Percentiles rank a stretch among this genome's conserved stretches.
These are phyloP conservation scores for Coccomyxa sp. DNA, from an alignment of 139 green algal genomes.

Conservation along the genomic window DNA sequence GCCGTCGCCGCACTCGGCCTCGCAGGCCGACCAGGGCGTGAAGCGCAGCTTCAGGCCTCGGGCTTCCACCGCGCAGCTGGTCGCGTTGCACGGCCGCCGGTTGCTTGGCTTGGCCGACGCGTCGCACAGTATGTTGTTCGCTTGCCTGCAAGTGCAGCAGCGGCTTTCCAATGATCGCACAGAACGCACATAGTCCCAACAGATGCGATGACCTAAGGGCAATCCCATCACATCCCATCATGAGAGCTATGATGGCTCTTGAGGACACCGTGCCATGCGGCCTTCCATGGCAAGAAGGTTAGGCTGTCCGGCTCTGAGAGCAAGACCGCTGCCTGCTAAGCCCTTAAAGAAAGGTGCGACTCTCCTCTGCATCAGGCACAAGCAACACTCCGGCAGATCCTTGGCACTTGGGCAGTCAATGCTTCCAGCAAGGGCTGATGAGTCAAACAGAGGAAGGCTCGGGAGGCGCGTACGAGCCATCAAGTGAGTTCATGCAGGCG, in stretches of 20 bases:
- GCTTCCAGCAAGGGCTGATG: neutral
- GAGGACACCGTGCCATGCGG: too few relatives aligned
- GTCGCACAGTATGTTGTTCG: conserved; percentile 5
- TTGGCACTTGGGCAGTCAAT: neutral
- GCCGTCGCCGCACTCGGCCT: conserved; percentile 5
- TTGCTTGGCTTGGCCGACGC: neutral
- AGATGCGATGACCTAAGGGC: too few relatives aligned
- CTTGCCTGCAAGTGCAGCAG: conserved; percentile 9
- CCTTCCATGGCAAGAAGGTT: too few relatives aligned
- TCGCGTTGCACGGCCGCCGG: conserved; percentile 1
- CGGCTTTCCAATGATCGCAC: too few relatives aligned
- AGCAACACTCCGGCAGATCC: too few relatives aligned
- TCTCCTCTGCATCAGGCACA: too few relatives aligned
- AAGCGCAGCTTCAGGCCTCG: conserved; percentile 1
- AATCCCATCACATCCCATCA: neutral
- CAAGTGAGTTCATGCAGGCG: conserved; percentile 8
- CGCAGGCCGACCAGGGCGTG: conserved; percentile 12
- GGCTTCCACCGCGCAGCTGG: neutral
- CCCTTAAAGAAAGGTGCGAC: neutral
- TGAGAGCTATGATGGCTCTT: neutral
- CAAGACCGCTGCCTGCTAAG: neutral
- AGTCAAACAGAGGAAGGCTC: neutral
- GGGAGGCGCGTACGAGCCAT: conserved; percentile 10
- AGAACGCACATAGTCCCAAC: too few relatives aligned
- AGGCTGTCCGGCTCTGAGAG: neutral